phyloP scores from a whole-genome alignment of 2,329 filamentous ascomycete genomes.

The Xylariales sp. region DNA sequence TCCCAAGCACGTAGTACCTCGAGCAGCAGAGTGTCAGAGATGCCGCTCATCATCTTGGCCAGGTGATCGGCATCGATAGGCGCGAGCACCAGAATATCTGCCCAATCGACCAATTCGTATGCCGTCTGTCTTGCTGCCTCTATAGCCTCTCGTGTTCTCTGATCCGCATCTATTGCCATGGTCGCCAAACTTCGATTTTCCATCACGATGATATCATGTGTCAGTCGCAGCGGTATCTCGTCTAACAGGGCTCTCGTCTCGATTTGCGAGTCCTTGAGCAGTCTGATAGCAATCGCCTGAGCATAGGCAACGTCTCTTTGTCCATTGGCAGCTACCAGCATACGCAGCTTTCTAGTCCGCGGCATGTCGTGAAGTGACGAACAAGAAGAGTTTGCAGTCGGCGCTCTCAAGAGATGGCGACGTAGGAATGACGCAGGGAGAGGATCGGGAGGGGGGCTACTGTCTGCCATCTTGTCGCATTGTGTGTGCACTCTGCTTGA shows the following conservation, averaged over 20 bases:
- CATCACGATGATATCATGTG: conserved; percentile 57
- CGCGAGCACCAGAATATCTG: conserved; percentile 77
- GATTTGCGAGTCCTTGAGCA: conserved; percentile 61
- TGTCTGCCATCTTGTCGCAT: conserved; percentile 8
- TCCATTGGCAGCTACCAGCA: conserved; percentile 64
- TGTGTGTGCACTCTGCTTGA: neutral
- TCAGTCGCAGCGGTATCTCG: conserved; percentile 58
- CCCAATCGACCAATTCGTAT: conserved; percentile 76
- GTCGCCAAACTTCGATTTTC: conserved; percentile 46
- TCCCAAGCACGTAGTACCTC: conserved; percentile 84
- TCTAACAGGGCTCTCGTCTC: conserved; percentile 60
- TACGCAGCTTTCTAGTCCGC: conserved; percentile 45
- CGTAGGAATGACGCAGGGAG: conserved; percentile 7
- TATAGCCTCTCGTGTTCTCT: conserved; percentile 35
- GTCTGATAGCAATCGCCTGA: conserved; percentile 59
- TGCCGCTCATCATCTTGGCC: conserved; percentile 81
- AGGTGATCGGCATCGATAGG: conserved; percentile 81
- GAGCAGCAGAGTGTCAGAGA: conserved; percentile 74
- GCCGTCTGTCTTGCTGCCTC: conserved; percentile 50
- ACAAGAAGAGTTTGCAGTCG: conserved; percentile 22
- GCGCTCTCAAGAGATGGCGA: conserved; percentile 9
- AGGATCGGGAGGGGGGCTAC: conserved; percentile 7
- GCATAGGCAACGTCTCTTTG: conserved; percentile 61
- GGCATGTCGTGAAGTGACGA: conserved; percentile 34
- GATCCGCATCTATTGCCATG: conserved; percentile 29